Evolutionary conservation across 2,329 filamentous ascomycete species (phyloP).

Genomic region (Sporothrix luriei): DNA sequence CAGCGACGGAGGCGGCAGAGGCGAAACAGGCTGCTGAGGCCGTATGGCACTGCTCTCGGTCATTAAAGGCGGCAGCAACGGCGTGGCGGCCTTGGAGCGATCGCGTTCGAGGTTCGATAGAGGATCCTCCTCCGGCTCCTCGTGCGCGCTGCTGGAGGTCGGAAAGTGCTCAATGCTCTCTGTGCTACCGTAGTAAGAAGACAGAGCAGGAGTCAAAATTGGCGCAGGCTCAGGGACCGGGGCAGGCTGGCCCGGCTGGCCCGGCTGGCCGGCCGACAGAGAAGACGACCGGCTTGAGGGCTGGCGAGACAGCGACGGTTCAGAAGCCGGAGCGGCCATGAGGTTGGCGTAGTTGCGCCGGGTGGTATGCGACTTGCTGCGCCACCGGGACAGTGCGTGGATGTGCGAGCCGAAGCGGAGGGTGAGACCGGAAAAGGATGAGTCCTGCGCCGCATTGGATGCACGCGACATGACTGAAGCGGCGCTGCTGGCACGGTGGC

Average conservation of each 20-base stretch:
- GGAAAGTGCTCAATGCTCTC: constrained; percentile 54
- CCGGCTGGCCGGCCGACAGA: constrained; percentile 63
- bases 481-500: constrained; percentile 25
- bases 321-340: constrained; percentile 66
- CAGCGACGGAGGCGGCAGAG: constrained; percentile 51
- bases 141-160: constrained; percentile 36
- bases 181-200: constrained; percentile 59
- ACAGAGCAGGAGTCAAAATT: constrained; percentile 61
- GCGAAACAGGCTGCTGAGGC: constrained; percentile 43
- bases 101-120: constrained; percentile 59
- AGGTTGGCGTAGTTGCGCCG: constrained; percentile 52
- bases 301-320: constrained; percentile 68
- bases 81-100: constrained; percentile 71
- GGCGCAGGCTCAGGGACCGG: constrained; percentile 49
- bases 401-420: constrained; percentile 67
- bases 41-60: constrained; percentile 47
- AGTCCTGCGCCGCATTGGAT: constrained; percentile 46
- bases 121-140: constrained; percentile 49
- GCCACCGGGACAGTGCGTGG: constrained; percentile 55
- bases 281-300: constrained; percentile 79
- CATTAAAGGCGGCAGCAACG: constrained; percentile 80
- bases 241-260: constrained; percentile 51
- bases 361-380: constrained; percentile 45
- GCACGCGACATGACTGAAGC: constrained; percentile 30
- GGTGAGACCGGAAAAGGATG: constrained; percentile 63